A percentile compares a stretch with the other conserved stretches of the same genome.
Evolutionary conservation across 2,329 filamentous ascomycete species (phyloP).

Genomic region (Huntiella bhutanensis): DNA sequence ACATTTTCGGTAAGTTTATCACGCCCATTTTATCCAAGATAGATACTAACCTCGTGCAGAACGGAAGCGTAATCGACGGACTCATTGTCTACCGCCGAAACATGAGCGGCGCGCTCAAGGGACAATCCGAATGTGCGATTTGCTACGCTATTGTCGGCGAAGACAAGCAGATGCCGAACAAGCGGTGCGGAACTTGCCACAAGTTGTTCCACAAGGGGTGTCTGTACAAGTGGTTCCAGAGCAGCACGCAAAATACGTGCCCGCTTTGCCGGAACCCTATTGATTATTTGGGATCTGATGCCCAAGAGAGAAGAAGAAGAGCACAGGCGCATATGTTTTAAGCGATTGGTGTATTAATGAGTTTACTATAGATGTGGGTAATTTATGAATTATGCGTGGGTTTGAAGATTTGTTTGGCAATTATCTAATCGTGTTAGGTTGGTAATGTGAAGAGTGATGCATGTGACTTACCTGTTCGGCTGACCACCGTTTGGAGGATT

Average conservation of each 20-base stretch:
- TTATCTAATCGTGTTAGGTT: neutral
- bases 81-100: slow-evolving; percentile 72
- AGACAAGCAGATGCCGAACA: slow-evolving; percentile 80
- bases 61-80: slow-evolving; percentile 74
- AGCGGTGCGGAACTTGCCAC: slow-evolving; percentile 80
- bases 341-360: neutral
- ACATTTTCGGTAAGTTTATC: slow-evolving; percentile 49
- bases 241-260: slow-evolving; percentile 76
- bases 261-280: slow-evolving; percentile 86
- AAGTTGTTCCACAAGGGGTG: slow-evolving; percentile 82
- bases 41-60: slow-evolving; percentile 22
- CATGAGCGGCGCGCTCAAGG: slow-evolving; percentile 72
- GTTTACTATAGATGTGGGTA: neutral
- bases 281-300: slow-evolving; percentile 31
- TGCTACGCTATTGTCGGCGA: slow-evolving; percentile 87
- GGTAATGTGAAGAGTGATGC: neutral
- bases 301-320: slow-evolving; percentile 13
- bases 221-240: slow-evolving; percentile 94
- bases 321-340: slow-evolving; percentile 1
- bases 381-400: neutral
- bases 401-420: neutral
- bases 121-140: slow-evolving; percentile 87
- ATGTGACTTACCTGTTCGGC: slow-evolving; percentile 29
- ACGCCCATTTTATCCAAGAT: neutral
- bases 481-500: slow-evolving; percentile 43